Conservation (phyloP, 2,329 filamentous ascomycete species). For the Didymella glomerata region DNA sequence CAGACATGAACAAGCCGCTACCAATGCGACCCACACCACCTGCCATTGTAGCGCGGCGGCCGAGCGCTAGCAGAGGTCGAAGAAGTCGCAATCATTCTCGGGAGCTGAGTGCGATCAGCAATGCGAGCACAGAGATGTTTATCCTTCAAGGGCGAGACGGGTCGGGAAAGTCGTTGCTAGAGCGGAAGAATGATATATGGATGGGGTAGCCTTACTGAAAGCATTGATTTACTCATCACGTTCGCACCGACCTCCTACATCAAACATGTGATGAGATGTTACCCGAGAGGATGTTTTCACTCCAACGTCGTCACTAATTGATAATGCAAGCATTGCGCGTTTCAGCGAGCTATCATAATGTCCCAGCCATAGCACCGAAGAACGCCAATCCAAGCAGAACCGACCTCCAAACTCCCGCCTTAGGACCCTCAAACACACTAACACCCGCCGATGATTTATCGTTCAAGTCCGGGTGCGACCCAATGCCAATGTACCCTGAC, state of each 20-base stretch:
- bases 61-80: background rate
- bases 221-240: background rate
- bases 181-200: slow-evolving; percentile 12
- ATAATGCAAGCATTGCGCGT: background rate
- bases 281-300: background rate
- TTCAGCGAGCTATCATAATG: background rate
- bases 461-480: background rate
- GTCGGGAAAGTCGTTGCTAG: slow-evolving; percentile 7
- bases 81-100: slow-evolving; percentile 10
- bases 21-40: slow-evolving; percentile 14
- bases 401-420: background rate
- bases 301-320: background rate
- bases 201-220: slow-evolving; percentile 6
- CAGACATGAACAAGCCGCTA: slow-evolving; percentile 13
- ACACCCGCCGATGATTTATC: background rate
- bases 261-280: background rate
- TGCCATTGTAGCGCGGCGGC: slow-evolving; percentile 1
- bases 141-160: slow-evolving; percentile 13
- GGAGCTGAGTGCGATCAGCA: slow-evolving; percentile 12
- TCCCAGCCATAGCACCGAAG: background rate
- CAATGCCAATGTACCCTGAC: background rate
- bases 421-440: background rate
- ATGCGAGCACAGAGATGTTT: slow-evolving; percentile 16
- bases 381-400: background rate
- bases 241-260: background rate